These are phyloP conservation scores for Raddia distichophylla DNA, from an alignment of 176 grass and related monocot genomes.

Conservation along the genomic window DNA sequence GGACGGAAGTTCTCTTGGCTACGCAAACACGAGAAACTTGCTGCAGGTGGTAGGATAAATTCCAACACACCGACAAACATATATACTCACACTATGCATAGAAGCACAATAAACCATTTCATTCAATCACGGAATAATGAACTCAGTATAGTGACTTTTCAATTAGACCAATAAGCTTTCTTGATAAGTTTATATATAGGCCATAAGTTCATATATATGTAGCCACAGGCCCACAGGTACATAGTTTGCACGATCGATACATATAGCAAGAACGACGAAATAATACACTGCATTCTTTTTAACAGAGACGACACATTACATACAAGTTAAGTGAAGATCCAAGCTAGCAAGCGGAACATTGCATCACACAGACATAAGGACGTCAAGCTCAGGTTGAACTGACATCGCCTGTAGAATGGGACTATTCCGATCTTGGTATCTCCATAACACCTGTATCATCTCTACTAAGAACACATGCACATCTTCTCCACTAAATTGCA, in stretches of 20 bases:
- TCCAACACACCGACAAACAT: background rate
- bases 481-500: slow-evolving; percentile 24
- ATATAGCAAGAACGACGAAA: background rate
- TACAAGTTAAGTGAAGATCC: background rate
- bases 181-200: background rate
- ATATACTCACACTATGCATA: background rate
- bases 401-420: slow-evolving; percentile 21
- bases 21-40: too few species aligned
- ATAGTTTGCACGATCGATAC: slow-evolving; percentile 7
- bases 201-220: background rate
- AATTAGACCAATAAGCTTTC: background rate
- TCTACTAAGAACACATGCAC: slow-evolving; percentile 27
- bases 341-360: background rate
- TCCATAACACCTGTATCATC: slow-evolving; percentile 4
- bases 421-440: slow-evolving; percentile 18
- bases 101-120: background rate
- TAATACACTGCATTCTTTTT: background rate
- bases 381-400: slow-evolving; percentile 16
- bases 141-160: background rate
- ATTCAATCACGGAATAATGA: background rate
- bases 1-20: too few species aligned
- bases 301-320: background rate
- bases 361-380: slow-evolving; percentile 19
- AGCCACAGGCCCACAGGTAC: background rate
- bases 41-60: too few species aligned